A percentile compares a stretch with the other conserved stretches of the same genome.
These are phyloP conservation scores for Mortierella antarctica DNA, from an alignment of 192 early-diverging fungal species.

Conservation along the genomic window DNA sequence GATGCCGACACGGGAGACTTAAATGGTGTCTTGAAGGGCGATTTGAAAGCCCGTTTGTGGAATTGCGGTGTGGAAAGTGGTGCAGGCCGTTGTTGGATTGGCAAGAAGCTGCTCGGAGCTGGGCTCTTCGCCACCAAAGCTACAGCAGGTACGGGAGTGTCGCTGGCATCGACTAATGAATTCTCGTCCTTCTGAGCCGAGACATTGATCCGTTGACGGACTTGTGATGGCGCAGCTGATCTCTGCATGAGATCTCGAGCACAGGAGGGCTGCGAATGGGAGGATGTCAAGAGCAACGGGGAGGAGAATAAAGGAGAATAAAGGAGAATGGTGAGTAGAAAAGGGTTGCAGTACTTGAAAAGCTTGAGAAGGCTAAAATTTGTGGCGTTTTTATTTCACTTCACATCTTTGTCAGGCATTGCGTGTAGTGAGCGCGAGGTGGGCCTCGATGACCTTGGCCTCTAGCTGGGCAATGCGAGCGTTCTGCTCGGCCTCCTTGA, in stretches of 20 bases:
- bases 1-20: neutral
- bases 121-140: too few relatives aligned
- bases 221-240: slow-evolving; percentile 21
- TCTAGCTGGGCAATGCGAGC: slow-evolving; percentile 54
- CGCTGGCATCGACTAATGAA: too few relatives aligned
- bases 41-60: too few relatives aligned
- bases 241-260: slow-evolving; percentile 13
- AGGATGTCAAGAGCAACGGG: neutral
- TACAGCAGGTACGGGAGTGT: too few relatives aligned
- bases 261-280: neutral
- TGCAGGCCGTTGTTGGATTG: too few relatives aligned
- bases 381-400: neutral
- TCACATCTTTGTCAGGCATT: neutral
- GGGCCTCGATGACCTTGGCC: slow-evolving; percentile 51
- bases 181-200: neutral
- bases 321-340: neutral
- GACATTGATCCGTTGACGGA: neutral
- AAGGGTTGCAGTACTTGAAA: too few relatives aligned
- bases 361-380: neutral
- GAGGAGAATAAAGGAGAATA: neutral
- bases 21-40: slow-evolving; percentile 18
- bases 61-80: too few relatives aligned
- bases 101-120: too few relatives aligned
- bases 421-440: slow-evolving; percentile 35
- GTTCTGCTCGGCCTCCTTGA: slow-evolving; percentile 51